These are phyloP conservation scores for Xylariaceae sp. DNA, from an alignment of 2,329 filamentous ascomycete genomes.

Conservation along the genomic window DNA sequence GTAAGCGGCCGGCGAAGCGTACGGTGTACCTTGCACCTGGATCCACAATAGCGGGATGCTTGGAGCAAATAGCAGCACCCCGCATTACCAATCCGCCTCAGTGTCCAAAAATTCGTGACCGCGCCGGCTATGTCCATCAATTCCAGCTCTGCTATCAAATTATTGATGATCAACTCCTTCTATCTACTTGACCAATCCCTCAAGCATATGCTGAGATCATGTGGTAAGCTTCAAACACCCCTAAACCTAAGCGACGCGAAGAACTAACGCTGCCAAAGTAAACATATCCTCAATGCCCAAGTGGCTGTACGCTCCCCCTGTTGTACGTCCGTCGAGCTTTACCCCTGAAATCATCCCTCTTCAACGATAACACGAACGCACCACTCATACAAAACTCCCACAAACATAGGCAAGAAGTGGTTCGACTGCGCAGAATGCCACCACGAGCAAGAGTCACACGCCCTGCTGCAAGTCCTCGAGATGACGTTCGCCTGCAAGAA, in stretches of 20 bases:
- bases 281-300: constrained; percentile 97
- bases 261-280: constrained; percentile 43
- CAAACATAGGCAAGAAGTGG: constrained; percentile 76
- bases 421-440: constrained; percentile 98
- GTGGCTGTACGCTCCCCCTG: constrained; percentile 93
- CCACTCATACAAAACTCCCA: constrained; percentile 2
- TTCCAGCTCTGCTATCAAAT: too few species aligned
- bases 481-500: constrained; percentile 98
- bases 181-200: too few species aligned
- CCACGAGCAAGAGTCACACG: constrained; percentile 72
- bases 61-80: too few species aligned
- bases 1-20: too few species aligned
- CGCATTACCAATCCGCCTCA: too few species aligned
- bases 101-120: too few species aligned
- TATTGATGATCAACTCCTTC: too few species aligned
- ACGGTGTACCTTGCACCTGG: too few species aligned
- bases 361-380: not conserved
- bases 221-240: not conserved
- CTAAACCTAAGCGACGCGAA: too few species aligned
- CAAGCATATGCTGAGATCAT: not conserved
- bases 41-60: too few species aligned
- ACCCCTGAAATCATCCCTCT: not conserved
- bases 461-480: constrained; percentile 72
- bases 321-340: constrained; percentile 56
- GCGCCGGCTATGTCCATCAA: too few species aligned